phyloP scores from a whole-genome alignment of 768 basidiomycete species.

The Hortiboletus flavorubellus region DNA sequence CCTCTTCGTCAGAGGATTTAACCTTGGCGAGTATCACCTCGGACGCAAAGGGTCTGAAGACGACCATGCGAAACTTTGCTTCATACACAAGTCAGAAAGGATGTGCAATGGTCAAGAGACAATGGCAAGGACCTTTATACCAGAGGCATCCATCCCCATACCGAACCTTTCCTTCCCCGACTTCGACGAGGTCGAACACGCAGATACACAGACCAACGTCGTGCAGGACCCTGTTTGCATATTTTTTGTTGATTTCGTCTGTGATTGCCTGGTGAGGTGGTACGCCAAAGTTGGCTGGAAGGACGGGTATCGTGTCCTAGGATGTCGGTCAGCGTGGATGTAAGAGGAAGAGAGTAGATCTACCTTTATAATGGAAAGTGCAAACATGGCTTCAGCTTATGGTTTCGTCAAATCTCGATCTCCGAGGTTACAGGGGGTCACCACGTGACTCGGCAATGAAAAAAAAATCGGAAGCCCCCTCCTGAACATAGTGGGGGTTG shows the following conservation, averaged over 20 bases:
- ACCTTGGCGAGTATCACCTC: conserved; percentile 91
- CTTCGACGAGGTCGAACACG: conserved; percentile 82
- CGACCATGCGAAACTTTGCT: conserved; percentile 88
- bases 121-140: conserved; percentile 68
- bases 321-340: neutral
- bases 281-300: conserved; percentile 79
- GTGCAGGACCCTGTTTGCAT: conserved; percentile 87
- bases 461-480: conserved; percentile 1
- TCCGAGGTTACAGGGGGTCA: neutral
- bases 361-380: conserved; percentile 45
- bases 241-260: conserved; percentile 91
- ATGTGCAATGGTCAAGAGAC: neutral
- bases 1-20: conserved; percentile 80
- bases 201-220: conserved; percentile 90
- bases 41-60: conserved; percentile 87
- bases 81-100: conserved; percentile 4
- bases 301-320: conserved; percentile 89
- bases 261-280: conserved; percentile 77
- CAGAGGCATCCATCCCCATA: conserved; percentile 95
- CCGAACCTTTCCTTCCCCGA: conserved; percentile 87
- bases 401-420: neutral
- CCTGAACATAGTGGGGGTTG: neutral
- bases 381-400: conserved; percentile 36
- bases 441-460: conserved; percentile 12
- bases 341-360: neutral